Evolutionary conservation across 1,284 basidiomycete genomes (phyloP), one percentile per base, ranked within the genome.

Genomic region (Albatrellus sp.): DNA sequence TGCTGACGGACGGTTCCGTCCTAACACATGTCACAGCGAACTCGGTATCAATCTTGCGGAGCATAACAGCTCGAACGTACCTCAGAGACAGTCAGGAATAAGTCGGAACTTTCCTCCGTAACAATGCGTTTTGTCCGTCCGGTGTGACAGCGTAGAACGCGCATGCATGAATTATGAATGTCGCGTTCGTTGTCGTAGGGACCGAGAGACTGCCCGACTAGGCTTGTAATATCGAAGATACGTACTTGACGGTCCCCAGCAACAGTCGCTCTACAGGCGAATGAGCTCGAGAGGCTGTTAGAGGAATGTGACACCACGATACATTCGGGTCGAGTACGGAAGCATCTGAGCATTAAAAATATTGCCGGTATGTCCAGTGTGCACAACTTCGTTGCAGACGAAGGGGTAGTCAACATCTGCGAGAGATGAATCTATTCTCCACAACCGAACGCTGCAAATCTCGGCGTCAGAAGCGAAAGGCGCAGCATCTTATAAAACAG

Each of bases 341-440:
- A 94, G 68, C 71, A 88, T 86, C 44, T 88, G 80, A 2, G 79
- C 79, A 47, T 80, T 83, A 67, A 97, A 97, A 48, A 97, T 91
- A 58, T 96, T 96, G 13, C 73, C 77, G 24, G 67, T 70, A 63
- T 97, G 92, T 1, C 87, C 89, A 1, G 88, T 91, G 11, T 71
- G 57, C 47, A 91, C 80, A 48, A 75, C 74, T 34, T 67, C 67
- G 48, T 67, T 73, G 58, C 73, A 83, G 46, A 62, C 67, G 60
- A 73, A 88, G 43, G 77, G 85, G 60, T 66, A 83, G 53, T 52
- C 48, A 10, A 55, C 50, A 6, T 57, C 51, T 32, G 43, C 12
- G 14, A 67, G 56, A 14, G 54, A 55, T n/a, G 59, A 54, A 47
- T 75, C 70, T 48, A 77, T 64, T 38, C 71, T 66, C 84, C 84